Base-by-base conservation (phyloP, 106 monocot species). In the Acanthochlamys bracteata region DNA sequence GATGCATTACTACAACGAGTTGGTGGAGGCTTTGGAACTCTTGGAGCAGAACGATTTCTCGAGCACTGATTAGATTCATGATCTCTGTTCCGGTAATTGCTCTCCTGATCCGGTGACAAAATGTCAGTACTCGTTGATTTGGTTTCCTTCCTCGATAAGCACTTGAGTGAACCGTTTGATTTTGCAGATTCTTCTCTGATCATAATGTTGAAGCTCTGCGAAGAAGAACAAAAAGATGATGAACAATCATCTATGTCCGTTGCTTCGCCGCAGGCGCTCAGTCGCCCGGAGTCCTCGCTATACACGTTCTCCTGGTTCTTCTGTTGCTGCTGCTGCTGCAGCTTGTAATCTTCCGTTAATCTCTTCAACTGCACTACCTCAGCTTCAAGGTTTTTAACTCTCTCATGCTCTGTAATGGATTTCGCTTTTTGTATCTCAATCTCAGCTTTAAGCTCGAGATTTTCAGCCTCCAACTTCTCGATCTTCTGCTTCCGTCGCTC, bases 21-120 rank as follows among this genome's bases (percentile, higher is more conserved):
- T 2, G 96, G 88, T 20, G 96, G 91, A 0, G 91, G 91, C 39
- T 65, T 80, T 14, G 96, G 91, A 57, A 92, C 72, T 46, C 80
- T 65, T 7, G 90, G 85, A 55, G 27, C 43, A n/a, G n/a, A n/a
- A 6, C 75, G 72, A 41, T 78, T 64, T 41, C 55, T 66, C 22
- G 55, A 24, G 15, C 24, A 27, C 51, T n/a, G n/a, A n/a, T n/a
- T n/a, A n/a, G n/a, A n/a, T n/a, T n/a, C 45, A 3, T 77, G 78
- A 8, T 71, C 84, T 7, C 0, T 68, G 63, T 59, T 75, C 27
- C 14, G 41, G 56, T 76, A 58, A 1, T 15, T 25, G 53, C 23
- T 6, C 24, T 64, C 58, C 43, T 11, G 46, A 68, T 64, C 76
- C 13, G 21, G 65, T 11, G 20, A 8, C 14, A 53, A 65, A 66